These are phyloP conservation scores for Ceratonia siliqua DNA, from an alignment of 306 rosid species.

Conservation along the genomic window DNA sequence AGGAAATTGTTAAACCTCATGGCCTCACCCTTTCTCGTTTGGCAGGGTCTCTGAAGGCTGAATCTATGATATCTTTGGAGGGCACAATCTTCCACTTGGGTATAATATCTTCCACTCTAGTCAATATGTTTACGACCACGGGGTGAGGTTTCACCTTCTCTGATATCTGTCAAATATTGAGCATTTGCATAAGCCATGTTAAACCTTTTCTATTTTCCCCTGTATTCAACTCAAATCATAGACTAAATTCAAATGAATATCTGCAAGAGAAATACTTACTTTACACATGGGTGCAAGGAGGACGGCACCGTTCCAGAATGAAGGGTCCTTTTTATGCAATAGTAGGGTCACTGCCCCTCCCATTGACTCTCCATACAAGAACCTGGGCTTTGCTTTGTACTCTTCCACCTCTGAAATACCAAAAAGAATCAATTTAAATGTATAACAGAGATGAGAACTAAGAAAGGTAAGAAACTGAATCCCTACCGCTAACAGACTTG, in stretches of 20 bases:
- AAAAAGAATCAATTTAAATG: not conserved
- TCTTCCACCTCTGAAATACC: slow-evolving; percentile 50
- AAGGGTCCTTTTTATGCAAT: slow-evolving; percentile 67
- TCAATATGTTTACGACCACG: slow-evolving; percentile 54
- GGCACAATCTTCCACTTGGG: slow-evolving; percentile 95
- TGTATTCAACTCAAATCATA: too few relatives aligned
- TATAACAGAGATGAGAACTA: not conserved
- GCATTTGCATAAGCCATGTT: slow-evolving; percentile 18
- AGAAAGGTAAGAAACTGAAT: not conserved
- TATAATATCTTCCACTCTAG: slow-evolving; percentile 60
- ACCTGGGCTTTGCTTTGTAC: slow-evolving; percentile 54
- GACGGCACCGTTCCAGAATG: slow-evolving; percentile 83
- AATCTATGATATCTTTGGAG: slow-evolving; percentile 64
- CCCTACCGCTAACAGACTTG: slow-evolving; percentile 66
- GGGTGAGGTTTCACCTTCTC: slow-evolving; percentile 84
- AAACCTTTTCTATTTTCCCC: not conserved
- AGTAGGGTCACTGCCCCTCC: slow-evolving; percentile 82
- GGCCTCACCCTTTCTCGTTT: slow-evolving; percentile 72
- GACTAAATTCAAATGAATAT: not conserved
- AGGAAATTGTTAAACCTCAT: not conserved
- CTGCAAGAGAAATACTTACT: slow-evolving; percentile 35
- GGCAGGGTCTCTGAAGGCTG: slow-evolving; percentile 68
- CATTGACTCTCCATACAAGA: slow-evolving; percentile 95
- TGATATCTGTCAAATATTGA: slow-evolving; percentile 59
- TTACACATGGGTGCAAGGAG: slow-evolving; percentile 97